phyloP scores from a whole-genome alignment of 208 protist genomes.

The Trypanosoma brucei region DNA sequence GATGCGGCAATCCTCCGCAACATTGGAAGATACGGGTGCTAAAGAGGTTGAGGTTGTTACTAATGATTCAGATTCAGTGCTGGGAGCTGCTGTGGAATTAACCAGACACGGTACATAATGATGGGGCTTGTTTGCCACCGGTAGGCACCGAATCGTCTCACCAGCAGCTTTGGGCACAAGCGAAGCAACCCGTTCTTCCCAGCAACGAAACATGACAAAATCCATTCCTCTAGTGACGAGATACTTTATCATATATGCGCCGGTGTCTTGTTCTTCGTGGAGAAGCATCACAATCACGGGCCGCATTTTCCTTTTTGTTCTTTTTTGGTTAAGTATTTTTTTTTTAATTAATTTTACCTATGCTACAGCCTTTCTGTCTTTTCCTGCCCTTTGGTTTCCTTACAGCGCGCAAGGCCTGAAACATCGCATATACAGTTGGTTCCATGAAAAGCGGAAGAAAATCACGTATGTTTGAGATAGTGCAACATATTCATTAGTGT shows the following conservation, averaged over 20 bases:
- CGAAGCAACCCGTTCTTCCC: constrained; percentile 8
- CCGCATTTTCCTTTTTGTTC: constrained; percentile 7
- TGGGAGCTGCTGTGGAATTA: too few species aligned
- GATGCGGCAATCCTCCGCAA: constrained; percentile 17
- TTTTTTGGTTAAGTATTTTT: neutral
- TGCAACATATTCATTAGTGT: too few species aligned
- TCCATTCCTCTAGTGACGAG: constrained; percentile 17
- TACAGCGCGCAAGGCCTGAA: too few species aligned
- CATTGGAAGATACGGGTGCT: neutral
- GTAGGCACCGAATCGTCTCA: constrained; percentile 11
- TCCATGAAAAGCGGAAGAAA: too few species aligned
- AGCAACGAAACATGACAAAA: constrained; percentile 22
- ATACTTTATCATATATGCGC: constrained; percentile 23
- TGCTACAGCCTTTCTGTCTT: too few species aligned
- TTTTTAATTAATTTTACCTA: neutral
- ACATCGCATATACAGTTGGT: too few species aligned
- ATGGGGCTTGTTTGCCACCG: constrained; percentile 1
- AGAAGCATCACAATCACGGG: constrained; percentile 23
- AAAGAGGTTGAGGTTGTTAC: too few species aligned
- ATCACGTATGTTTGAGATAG: too few species aligned
- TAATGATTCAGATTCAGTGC: too few species aligned
- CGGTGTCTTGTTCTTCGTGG: constrained; percentile 20
- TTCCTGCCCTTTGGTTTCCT: too few species aligned
- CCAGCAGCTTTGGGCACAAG: constrained; percentile 11
- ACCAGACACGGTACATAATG: constrained; percentile 1